Base-by-base conservation (phyloP, 1,139 yeast genomes). In the Eremothecium coryli region DNA sequence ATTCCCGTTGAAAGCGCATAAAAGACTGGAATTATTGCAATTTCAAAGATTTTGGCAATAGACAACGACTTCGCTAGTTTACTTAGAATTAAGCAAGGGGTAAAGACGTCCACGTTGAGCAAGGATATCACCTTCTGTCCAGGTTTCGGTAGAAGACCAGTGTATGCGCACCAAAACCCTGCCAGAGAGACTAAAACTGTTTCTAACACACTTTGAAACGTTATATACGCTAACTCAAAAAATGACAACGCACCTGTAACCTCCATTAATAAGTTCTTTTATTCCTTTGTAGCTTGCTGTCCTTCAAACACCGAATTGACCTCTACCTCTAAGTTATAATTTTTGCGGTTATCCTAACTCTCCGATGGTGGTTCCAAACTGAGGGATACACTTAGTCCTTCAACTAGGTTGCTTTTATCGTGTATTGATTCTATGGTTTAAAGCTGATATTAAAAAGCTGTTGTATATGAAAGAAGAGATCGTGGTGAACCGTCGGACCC, bases 51-150 rank as follows among this genome's bases (percentile, higher is more conserved):
- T 53, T 77, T 79, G 42, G 72, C 66, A 43, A 79, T 54, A 4
- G 82, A 73, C 32, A 80, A 57, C 8, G 82, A 72, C 10, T 79
- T 74, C 3, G 86, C 88, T 44, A 80, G 63, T 56, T 79, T 79
- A 45, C 80, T 68, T 52, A 79, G 79, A 46, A 80, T 80, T 64
- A 80, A 68, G 43, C 84, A 79, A 9, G 90, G 90, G 10, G 90
- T 80, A 60, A 80, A 79, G 36, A 80, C 56, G 52, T 79, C 85
- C 24, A 80, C 86, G 51, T 79, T 80, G 26, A 80, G 61, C 34
- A 66, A 62, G 2, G 81, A 71, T 16, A 80, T 66, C 18, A 71
- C 66, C 49, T 76, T 78, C 44, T 78, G 82, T 18, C 75, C 81
- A 35, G 64, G 65, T 38, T 72, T 65, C 38, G 68, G 72, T 34